Conservation (phyloP, 2,329 filamentous ascomycete genomes). For the Cercospora zeae-maydis region DNA sequence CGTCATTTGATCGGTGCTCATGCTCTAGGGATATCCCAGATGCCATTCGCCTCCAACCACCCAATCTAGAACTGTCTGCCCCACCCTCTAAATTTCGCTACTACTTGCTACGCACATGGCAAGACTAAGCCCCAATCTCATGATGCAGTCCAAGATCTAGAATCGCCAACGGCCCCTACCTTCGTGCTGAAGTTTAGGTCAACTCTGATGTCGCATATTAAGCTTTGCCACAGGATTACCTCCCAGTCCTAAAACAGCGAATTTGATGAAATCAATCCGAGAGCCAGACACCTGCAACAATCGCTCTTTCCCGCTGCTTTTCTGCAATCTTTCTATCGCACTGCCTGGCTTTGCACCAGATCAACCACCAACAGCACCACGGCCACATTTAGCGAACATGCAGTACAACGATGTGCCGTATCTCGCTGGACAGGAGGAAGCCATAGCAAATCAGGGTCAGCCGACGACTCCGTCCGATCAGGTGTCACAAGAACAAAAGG, state of each 20-base stretch:
- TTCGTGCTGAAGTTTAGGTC: neutral
- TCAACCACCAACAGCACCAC: neutral
- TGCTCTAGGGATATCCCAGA: neutral
- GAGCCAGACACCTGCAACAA: neutral
- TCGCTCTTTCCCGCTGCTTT: neutral
- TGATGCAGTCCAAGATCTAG: neutral
- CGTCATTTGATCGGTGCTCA: neutral
- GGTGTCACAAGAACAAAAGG: neutral
- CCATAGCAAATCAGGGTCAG: neutral
- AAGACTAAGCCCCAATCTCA: neutral
- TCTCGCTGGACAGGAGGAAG: neutral
- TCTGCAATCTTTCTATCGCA: neutral
- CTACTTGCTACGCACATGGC: neutral
- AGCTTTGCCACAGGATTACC: conserved; percentile 4
- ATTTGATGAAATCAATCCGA: conserved; percentile 9
- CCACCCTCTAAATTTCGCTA: neutral
- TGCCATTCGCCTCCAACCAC: neutral
- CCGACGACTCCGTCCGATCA: neutral
- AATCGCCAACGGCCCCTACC: conserved; percentile 1
- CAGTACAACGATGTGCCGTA: neutral
- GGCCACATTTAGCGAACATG: neutral
- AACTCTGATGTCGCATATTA: conserved; percentile 2
- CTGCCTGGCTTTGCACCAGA: neutral
- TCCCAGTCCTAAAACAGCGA: conserved; percentile 9
- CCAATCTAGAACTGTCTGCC: neutral